These are phyloP conservation scores for Coffea eugenioides DNA, from an alignment of 257 asterid genomes.

Conservation along the genomic window DNA sequence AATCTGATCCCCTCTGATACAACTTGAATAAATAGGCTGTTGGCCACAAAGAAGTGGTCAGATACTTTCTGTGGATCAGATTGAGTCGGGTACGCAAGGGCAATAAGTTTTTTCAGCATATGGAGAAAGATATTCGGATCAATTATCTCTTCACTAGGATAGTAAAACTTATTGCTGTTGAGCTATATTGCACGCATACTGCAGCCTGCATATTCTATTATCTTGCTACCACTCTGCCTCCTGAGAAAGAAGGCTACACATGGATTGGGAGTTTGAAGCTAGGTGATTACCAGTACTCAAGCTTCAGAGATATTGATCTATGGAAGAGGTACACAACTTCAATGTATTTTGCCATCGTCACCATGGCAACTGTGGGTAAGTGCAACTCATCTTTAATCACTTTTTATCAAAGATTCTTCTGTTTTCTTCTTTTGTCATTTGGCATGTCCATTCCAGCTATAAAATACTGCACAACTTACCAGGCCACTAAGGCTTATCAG, in stretches of 20 bases:
- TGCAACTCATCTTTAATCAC: neutral
- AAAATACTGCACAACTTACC: neutral
- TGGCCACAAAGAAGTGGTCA: constrained; percentile 69
- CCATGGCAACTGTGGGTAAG: constrained; percentile 98
- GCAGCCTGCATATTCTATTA: constrained; percentile 96
- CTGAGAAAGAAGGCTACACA: constrained; percentile 78
- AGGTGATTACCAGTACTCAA: constrained; percentile 72
- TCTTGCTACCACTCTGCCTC: constrained; percentile 79
- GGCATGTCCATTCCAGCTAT: neutral
- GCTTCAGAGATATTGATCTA: constrained; percentile 74
- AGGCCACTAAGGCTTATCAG: neutral
- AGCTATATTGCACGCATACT: constrained; percentile 88
- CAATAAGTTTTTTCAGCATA: constrained; percentile 46
- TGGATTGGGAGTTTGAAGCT: constrained; percentile 93
- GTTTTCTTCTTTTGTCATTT: neutral
- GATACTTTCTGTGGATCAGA: constrained; percentile 82
- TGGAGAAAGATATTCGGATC: constrained; percentile 91
- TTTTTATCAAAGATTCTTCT: neutral
- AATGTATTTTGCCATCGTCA: constrained; percentile 81
- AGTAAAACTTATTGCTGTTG: constrained; percentile 71
- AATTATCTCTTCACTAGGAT: constrained; percentile 84
- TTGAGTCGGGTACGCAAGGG: constrained; percentile 76
- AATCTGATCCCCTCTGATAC: constrained; percentile 2
- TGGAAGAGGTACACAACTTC: constrained; percentile 86
- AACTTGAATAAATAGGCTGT: constrained; percentile 37